Evolutionary conservation across 2,329 filamentous ascomycete species (phyloP), one percentile per base, ranked within the genome.

Genomic region (Fusarium sp.): DNA sequence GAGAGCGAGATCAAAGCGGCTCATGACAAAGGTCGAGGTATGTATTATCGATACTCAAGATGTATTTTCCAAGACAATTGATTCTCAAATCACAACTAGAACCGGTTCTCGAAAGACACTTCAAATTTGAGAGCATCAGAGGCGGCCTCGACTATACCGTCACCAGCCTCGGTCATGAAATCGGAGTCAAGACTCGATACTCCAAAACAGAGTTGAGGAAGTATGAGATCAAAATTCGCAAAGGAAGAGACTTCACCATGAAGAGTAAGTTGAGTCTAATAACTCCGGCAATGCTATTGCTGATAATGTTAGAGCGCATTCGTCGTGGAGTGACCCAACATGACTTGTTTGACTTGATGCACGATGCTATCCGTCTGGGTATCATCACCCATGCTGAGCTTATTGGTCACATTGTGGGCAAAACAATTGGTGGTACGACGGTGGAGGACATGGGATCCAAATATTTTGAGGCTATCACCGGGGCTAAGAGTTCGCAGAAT

Each of bases 381-480:
- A 6, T 61, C 0, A 42, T 61, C 4, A 57, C 42, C 1, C 57
- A 60, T 18, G 57, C 52, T 22, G 57, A 60, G 6, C 57, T 61
- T 4, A 47, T 61, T 1, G 57, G 57, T 0, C 57, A 61, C 3
- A 57, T 61, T 13, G 32, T 61, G 3, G 52, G 52, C 0, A 61
- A 57, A 8, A 32, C 52, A 24, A 57, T 57, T 16, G 57, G 57
- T n/a, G 52, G 52, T 10, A 57, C 52, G 1, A 61, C 52, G 0
- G 12, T 61, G 13, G 52, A 61, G 20, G 57, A 61, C 34, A 42
- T 61, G 52, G 52, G 57, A 0, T 61, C 57, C 4, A 57, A 57
- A 18, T 57, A 61, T 57, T 29, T 57, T 42, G 57, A 61, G 42
- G 57, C 57, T 44, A 30, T 61, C 18, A 57, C 52, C 6, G 57